Base-by-base conservation (phyloP, 805 yeast species). In the Saturnispora serradocipensis region DNA sequence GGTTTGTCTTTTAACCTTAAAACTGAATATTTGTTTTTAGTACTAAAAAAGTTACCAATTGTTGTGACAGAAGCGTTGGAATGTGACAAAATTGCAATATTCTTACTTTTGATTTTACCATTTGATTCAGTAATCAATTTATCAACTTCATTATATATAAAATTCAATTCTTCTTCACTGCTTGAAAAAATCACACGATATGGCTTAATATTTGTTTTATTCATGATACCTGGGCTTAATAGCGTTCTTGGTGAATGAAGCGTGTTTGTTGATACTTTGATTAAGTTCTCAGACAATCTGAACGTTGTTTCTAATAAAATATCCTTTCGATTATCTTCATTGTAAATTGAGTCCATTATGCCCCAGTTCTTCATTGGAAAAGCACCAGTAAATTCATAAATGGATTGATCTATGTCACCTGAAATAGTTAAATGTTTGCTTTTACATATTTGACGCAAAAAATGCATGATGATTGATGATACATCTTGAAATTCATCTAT, bases 401-500 rank as follows among this genome's bases (percentile, higher is more conserved):
- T 81, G 49, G 85, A 74, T 64, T 86, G 91, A 61, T 80, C 73
- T 1, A 81, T 77, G 64, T 86, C 91, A 1, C 90, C 90, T 4
- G 88, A 84, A 18, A 85, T 63, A 1, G 83, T 75, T 35, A 86
- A 59, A 61, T 85, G 89, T 49, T 77, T 73, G 2, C 59, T 57
- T 7, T 53, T 53, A 0, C 72, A 56, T 2, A 78, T 65, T 1
- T 70, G 61, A 4, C 63, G 60, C 4, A 82, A 65, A 2, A 84
- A 61, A 18, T 71, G 70, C 25, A 77, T 58, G 20, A 84, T 65
- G 9, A 70, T 71, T 0, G 76, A 74, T 55, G 81, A 77, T 61
- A 84, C 71, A 63, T 86, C 91, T 61, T 86, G 91, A 59, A 81
- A 82, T 61, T 86, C 91, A 66, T 86, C 91, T 11, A 85, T 80